Conservation (phyloP, 768 basidiomycete genomes). For the Podaxis sp. region DNA sequence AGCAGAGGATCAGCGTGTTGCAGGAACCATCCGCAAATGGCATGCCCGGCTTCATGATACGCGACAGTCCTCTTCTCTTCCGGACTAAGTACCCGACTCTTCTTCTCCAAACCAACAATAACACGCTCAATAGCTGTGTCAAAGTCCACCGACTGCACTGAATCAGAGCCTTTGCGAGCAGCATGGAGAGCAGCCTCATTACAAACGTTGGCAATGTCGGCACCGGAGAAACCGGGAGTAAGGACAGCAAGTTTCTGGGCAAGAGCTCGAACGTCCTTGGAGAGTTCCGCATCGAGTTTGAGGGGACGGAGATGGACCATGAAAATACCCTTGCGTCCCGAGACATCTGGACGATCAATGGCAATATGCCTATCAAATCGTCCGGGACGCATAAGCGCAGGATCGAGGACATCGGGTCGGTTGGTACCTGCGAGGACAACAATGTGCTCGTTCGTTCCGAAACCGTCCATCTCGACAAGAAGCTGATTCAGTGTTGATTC, state of each 20-base stretch:
- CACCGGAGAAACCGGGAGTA: constrained; percentile 97
- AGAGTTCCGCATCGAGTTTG: constrained; percentile 54
- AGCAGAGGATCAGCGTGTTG: constrained; percentile 95
- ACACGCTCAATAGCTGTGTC: constrained; percentile 98
- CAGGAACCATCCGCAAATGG: constrained; percentile 97
- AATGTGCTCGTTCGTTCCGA: constrained; percentile 94
- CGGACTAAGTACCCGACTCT: constrained; percentile 85
- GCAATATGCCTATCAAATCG: constrained; percentile 96
- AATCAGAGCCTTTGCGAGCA: constrained; percentile 78
- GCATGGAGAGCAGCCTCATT: constrained; percentile 97
- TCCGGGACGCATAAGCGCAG: constrained; percentile 93
- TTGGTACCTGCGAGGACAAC: constrained; percentile 97
- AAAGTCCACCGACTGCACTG: constrained; percentile 80
- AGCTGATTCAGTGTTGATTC: constrained; percentile 97
- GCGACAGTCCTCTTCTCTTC: constrained; percentile 99
- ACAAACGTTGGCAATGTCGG: constrained; percentile 98
- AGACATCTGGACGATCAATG: constrained; percentile 93
- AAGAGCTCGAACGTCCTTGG: constrained; percentile 48
- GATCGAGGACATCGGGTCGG: constrained; percentile 92
- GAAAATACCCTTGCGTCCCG: constrained; percentile 92
- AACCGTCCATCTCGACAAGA: constrained; percentile 99
- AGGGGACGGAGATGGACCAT: constrained; percentile 87
- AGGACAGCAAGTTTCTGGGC: constrained; percentile 94
- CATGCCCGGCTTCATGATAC: constrained; percentile 98
- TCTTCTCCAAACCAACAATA: constrained; percentile 94